These are phyloP conservation scores for Sequoia sempervirens DNA, from an alignment of 75 land plant genomes.

Conservation along the genomic window DNA sequence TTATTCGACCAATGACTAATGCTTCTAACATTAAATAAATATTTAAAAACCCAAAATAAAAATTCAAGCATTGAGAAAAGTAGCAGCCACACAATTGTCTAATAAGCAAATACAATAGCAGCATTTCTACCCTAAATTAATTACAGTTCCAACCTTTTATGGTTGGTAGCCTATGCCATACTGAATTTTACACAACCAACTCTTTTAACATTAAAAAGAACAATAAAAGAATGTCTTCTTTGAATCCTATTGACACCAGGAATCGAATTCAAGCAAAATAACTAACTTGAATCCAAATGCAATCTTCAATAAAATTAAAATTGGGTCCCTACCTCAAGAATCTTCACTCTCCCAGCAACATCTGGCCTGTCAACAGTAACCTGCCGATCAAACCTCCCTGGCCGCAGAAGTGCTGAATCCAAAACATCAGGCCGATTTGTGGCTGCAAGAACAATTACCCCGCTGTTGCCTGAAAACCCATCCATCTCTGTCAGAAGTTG, in stretches of 20 bases:
- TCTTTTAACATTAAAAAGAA: background rate
- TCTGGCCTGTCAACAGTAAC: constrained; percentile 98
- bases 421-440: constrained; percentile 97
- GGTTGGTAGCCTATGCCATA: background rate
- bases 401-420: constrained; percentile 88
- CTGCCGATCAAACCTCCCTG: constrained; percentile 97
- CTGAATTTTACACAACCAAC: background rate
- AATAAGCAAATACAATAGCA: background rate
- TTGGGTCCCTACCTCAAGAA: constrained; percentile 64
- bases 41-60: background rate
- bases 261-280: background rate
- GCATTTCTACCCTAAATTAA: background rate
- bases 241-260: background rate
- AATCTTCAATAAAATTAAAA: background rate
- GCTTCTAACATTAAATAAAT: background rate
- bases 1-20: background rate
- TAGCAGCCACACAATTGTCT: background rate
- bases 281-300: background rate
- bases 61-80: background rate
- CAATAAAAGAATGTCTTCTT: background rate
- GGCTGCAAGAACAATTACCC: constrained; percentile 95
- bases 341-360: constrained; percentile 97
- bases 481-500: constrained; percentile 99
- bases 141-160: background rate
- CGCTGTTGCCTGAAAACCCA: constrained; percentile 95